Percentiles rank a stretch among this genome's conserved stretches.
Conservation (phyloP, 2,329 filamentous ascomycete species). For the Fusarium longipes region DNA sequence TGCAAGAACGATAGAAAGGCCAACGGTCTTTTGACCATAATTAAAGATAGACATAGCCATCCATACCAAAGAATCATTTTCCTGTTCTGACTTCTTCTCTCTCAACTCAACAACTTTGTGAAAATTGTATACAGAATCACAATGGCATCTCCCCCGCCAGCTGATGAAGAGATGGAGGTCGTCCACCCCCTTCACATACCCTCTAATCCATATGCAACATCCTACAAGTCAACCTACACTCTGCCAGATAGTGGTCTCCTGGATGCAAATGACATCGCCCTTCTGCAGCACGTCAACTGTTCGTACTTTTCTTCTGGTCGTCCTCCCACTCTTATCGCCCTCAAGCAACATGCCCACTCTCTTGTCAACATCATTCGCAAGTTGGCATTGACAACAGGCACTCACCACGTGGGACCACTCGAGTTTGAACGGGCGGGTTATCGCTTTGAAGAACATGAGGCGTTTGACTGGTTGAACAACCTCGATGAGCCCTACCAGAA, state of each 20-base stretch:
- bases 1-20: neutral
- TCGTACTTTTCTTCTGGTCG: conserved; percentile 66
- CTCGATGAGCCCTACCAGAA: conserved; percentile 62
- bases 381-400: conserved; percentile 55
- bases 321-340: conserved; percentile 64
- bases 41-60: conserved; percentile 8
- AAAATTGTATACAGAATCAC: neutral
- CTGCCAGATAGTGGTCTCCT: conserved; percentile 41
- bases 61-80: conserved; percentile 5
- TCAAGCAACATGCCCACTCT: conserved; percentile 71
- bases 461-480: conserved; percentile 68
- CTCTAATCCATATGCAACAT: conserved; percentile 44
- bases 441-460: conserved; percentile 57
- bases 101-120: neutral
- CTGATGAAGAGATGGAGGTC: conserved; percentile 11
- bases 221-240: conserved; percentile 45
- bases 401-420: conserved; percentile 33
- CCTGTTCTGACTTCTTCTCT: conserved; percentile 6
- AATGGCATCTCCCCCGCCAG: conserved; percentile 6
- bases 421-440: conserved; percentile 45
- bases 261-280: conserved; percentile 33
- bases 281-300: conserved; percentile 63
- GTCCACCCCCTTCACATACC: conserved; percentile 33
- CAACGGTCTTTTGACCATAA: neutral
- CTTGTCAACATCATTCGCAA: conserved; percentile 63